These are phyloP conservation scores for Microbotryum lychnidis-dioicae DNA, from an alignment of 1,284 basidiomycete species.

Conservation along the genomic window DNA sequence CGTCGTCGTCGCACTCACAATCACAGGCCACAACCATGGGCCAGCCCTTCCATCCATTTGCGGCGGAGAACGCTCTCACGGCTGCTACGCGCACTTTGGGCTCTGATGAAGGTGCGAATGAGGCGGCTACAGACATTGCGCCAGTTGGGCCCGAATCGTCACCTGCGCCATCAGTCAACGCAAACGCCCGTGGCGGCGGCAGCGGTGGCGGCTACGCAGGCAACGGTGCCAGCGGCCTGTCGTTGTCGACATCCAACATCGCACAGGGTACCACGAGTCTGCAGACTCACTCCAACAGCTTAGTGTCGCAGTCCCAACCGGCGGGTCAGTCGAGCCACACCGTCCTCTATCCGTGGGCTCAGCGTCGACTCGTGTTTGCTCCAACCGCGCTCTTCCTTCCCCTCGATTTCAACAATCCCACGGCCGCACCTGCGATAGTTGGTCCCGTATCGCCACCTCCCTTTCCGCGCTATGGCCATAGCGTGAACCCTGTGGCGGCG, in stretches of 20 bases:
- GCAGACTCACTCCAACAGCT: no score
- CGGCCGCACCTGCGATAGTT: slow-evolving; percentile 9
- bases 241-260: no score
- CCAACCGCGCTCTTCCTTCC: slow-evolving; percentile 31
- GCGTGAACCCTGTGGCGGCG: slow-evolving; percentile 71
- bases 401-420: not conserved
- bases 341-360: slow-evolving; percentile 35
- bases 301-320: not conserved
- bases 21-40: not conserved
- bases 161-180: no score
- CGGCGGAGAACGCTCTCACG: not conserved
- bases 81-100: not conserved
- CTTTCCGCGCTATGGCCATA: slow-evolving; percentile 95
- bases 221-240: no score
- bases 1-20: not conserved
- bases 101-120: no score
- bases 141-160: no score
- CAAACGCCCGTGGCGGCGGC: no score
- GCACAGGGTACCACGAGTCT: no score
- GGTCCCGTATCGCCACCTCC: slow-evolving; percentile 48
- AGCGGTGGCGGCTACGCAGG: no score
- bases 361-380: slow-evolving; percentile 27
- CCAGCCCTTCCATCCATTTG: not conserved
- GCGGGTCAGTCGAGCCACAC: slow-evolving; percentile 9
- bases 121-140: no score